Conservation (phyloP, 257 asterid species). For the Capsicum chinense region DNA sequence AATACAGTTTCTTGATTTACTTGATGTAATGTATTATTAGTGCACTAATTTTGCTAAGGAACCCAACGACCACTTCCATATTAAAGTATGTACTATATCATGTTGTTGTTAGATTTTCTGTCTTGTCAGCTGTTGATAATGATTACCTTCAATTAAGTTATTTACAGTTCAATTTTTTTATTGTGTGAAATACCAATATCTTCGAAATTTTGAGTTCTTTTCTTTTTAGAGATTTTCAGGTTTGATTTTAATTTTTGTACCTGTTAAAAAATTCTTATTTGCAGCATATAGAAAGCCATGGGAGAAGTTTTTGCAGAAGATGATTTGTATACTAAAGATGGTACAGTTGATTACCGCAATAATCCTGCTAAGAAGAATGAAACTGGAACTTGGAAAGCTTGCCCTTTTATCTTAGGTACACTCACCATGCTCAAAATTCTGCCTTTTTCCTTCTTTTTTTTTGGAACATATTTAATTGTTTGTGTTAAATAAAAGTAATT, state of each 20-base stretch:
- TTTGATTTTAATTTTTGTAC: not conserved
- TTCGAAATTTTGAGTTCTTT: not conserved
- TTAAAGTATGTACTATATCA: not conserved
- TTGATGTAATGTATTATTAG: not conserved
- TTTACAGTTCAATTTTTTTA: not conserved
- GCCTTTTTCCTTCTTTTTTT: no score
- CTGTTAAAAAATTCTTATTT: not conserved
- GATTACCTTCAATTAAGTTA: not conserved
- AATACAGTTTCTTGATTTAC: not conserved
- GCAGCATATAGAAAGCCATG: slow-evolving; percentile 31
- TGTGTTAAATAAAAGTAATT: no score
- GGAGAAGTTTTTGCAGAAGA: slow-evolving; percentile 37
- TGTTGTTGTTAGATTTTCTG: not conserved
- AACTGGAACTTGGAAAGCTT: slow-evolving; percentile 84
- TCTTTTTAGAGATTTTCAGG: not conserved
- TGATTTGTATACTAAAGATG: slow-evolving; percentile 68
- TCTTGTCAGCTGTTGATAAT: not conserved
- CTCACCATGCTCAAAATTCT: not conserved
- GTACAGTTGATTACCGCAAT: slow-evolving; percentile 64
- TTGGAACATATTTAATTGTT: not conserved
- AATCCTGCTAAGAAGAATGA: slow-evolving; percentile 68
- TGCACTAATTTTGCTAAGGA: not conserved
- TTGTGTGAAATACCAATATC: not conserved
- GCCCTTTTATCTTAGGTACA: slow-evolving; percentile 75
- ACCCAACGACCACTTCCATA: not conserved